These are phyloP conservation scores for Filosporella fistucella DNA, from an alignment of 495 filamentous ascomycete genomes.

Conservation along the genomic window DNA sequence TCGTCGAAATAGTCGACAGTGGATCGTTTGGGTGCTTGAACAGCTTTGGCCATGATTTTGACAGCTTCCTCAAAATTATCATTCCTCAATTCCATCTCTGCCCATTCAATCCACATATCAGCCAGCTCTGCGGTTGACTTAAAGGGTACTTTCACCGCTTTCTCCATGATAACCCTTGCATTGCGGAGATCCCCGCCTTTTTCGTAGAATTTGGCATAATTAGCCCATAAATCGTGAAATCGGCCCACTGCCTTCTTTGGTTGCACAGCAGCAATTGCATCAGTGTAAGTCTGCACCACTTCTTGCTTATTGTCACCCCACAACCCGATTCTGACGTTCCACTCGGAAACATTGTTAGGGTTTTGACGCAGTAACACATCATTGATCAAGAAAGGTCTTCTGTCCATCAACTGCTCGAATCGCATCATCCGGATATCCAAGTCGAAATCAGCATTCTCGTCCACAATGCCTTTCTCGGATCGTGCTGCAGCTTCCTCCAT, in stretches of 20 bases:
- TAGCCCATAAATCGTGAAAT: conserved; percentile 93
- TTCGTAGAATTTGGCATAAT: conserved; percentile 98
- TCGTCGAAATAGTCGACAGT: conserved; percentile 99
- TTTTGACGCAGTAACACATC: conserved; percentile 95
- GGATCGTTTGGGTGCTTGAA: conserved; percentile 89
- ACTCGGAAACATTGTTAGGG: conserved; percentile 93
- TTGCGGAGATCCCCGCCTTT: conserved; percentile 78
- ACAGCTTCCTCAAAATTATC: conserved; percentile 96
- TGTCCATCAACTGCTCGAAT: conserved; percentile 97
- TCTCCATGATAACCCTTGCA: conserved; percentile 91
- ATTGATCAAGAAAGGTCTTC: conserved; percentile 93
- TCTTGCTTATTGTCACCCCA: conserved; percentile 94
- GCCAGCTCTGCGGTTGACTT: conserved; percentile 92
- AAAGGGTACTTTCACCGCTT: conserved; percentile 95
- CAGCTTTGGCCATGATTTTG: conserved; percentile 94
- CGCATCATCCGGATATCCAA: conserved; percentile 96
- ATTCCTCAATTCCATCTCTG: conserved; percentile 92
- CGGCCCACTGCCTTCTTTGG: conserved; percentile 93
- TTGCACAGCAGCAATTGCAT: conserved; percentile 86
- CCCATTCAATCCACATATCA: conserved; percentile 98
- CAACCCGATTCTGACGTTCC: conserved; percentile 91
- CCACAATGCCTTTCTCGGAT: conserved; percentile 72
- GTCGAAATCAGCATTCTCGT: conserved; percentile 90
- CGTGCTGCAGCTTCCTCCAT: conserved; percentile 85
- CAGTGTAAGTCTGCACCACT: conserved; percentile 91